Evolutionary conservation across 805 yeast genomes (phyloP), one percentile per base, ranked within the genome.

Genomic region (Saturnispora zaruensis): DNA sequence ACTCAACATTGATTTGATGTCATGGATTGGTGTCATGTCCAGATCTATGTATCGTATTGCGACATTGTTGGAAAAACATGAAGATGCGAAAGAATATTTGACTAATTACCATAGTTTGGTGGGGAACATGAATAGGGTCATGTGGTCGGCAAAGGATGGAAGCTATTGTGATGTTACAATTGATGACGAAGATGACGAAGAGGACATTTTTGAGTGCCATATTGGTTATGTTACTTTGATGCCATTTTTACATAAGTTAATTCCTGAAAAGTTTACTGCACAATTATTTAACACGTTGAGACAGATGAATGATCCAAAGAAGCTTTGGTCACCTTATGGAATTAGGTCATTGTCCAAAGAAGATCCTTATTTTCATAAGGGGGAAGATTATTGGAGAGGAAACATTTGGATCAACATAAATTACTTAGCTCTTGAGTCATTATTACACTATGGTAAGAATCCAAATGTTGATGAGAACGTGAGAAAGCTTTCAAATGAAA

Each of bases 1-100:
- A 66, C 71, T 93, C 45, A 85, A 93, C 59, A 93, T 93, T 30
- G 99, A 93, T 62, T 71, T 91, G 50, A 68, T 91, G 44, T 75
- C 95, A 5, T 93, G 99, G 99, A 79, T 93, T 52, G 98, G 96
- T 14, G 82, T 86, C 5, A 88, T 91, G 95, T 78, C 96, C 0
- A 75, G 82, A 55, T 79, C 96, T 0, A 82, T 93, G 81, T 77
- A 77, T 56, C 73, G 77, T 48, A 78, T 91, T 53, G 90, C 97
- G 0, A 71, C 68, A 41, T 64, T 81, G 8, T 67, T 89, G 40
- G 84, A 75, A 0, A 69, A 77, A 44, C 59, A 67, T 2, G 81
- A 78, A 2, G 96, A 88, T 59, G 75, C 75, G 6, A 58, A 61
- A n/a, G 62, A 64, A 51, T 93, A 79, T 62, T 57, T 68, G 6